Evolutionary conservation across 306 rosid species (phyloP).

Genomic region (Spatholobus suberectus): DNA sequence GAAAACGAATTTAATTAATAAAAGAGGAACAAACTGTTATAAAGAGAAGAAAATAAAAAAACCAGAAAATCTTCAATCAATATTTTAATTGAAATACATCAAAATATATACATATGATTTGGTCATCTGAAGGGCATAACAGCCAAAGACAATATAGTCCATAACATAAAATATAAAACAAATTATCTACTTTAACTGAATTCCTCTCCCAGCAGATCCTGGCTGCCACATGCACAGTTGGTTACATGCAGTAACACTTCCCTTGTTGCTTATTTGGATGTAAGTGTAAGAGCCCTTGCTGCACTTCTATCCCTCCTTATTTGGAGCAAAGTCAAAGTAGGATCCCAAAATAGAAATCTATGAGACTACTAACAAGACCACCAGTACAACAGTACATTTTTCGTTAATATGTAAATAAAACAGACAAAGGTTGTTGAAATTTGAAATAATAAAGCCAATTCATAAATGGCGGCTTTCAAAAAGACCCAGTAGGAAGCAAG

Average conservation of each 20-base stretch:
- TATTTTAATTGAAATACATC: no score
- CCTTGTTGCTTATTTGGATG: background rate
- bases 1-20: slow-evolving; percentile 21
- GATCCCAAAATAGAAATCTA: slow-evolving; percentile 6
- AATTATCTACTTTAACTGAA: background rate
- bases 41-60: slow-evolving; percentile 23
- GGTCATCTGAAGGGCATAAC: slow-evolving; percentile 11
- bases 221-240: background rate
- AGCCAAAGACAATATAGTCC: slow-evolving; percentile 6
- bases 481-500: slow-evolving; percentile 33
- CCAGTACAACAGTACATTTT: background rate
- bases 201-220: background rate
- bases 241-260: slow-evolving; percentile 34
- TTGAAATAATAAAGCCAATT: slow-evolving; percentile 22
- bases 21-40: slow-evolving; percentile 15
- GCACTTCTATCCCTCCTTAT: background rate
- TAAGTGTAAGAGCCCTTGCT: slow-evolving; percentile 7
- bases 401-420: background rate
- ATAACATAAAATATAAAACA: background rate
- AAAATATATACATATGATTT: background rate
- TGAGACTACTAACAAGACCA: slow-evolving; percentile 7
- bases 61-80: slow-evolving; percentile 24
- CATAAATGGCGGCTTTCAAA: slow-evolving; percentile 16
- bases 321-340: background rate
- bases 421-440: background rate